Conservation (phyloP, 495 filamentous ascomycete species). For the Xylaria sp. region DNA sequence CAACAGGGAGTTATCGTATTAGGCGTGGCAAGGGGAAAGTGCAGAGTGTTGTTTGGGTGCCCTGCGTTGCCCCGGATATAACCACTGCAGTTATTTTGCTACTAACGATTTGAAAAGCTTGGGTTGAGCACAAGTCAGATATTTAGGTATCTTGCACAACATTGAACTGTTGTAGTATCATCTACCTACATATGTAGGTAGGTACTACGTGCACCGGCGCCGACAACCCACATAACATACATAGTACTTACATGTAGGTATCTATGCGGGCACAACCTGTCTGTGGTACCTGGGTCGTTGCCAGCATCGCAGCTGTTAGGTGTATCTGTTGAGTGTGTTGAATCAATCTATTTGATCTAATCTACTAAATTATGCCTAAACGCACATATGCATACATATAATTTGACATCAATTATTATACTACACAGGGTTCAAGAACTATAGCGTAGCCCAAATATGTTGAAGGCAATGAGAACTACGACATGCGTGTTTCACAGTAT, state of each 20-base stretch:
- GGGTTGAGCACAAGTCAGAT: neutral
- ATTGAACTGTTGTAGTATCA: neutral
- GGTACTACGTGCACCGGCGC: too few species aligned
- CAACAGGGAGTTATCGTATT: neutral
- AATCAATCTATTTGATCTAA: neutral
- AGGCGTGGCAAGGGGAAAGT: neutral
- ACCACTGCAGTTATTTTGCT: neutral
- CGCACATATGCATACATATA: neutral
- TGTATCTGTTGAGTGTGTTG: neutral
- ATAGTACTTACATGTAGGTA: neutral
- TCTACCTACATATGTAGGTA: neutral
- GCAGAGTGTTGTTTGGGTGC: neutral
- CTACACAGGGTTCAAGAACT: neutral
- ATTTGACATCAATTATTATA: neutral
- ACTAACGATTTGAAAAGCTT: neutral
- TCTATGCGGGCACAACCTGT: neutral
- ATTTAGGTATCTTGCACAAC: neutral
- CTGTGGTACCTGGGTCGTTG: neutral
- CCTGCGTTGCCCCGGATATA: slow-evolving; percentile 4
- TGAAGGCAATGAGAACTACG: neutral
- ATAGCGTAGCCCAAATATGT: neutral
- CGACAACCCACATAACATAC: too few species aligned
- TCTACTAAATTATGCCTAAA: neutral
- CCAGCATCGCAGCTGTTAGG: neutral
- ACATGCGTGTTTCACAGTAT: neutral